These are phyloP conservation scores for Acorus calamus DNA, from an alignment of 106 monocot genomes.

Conservation along the genomic window DNA sequence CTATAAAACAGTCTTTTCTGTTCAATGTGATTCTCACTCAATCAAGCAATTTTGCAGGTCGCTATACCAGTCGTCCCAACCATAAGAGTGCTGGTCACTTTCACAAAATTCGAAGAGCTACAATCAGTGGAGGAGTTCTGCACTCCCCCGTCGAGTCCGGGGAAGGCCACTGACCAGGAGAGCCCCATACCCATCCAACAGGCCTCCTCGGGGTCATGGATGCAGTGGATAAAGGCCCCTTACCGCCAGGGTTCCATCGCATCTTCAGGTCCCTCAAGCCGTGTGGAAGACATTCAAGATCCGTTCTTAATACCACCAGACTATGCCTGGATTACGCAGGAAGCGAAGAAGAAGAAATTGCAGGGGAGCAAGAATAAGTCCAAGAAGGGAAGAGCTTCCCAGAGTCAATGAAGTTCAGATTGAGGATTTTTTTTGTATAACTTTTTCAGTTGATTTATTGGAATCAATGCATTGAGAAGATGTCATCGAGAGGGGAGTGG, in stretches of 20 bases:
- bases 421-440: no score
- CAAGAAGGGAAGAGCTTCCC: background rate
- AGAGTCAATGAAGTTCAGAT: no score
- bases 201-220: conserved; percentile 1
- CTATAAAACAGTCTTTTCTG: no score
- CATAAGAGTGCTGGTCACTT: conserved; percentile 11
- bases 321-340: background rate
- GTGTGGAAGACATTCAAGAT: conserved; percentile 3
- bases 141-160: conserved; percentile 11
- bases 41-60: background rate
- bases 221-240: conserved; percentile 1
- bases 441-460: no score
- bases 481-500: no score
- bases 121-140: conserved; percentile 11
- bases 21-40: no score
- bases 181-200: no score
- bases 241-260: background rate
- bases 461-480: no score
- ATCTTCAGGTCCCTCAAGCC: background rate
- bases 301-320: conserved; percentile 13
- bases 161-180: background rate
- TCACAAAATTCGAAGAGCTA: conserved; percentile 19
- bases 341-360: background rate
- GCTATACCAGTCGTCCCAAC: conserved; percentile 13
- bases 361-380: background rate